Evolutionary conservation across 331 rosid genomes (phyloP).

Genomic region (Rosa hybrid): DNA sequence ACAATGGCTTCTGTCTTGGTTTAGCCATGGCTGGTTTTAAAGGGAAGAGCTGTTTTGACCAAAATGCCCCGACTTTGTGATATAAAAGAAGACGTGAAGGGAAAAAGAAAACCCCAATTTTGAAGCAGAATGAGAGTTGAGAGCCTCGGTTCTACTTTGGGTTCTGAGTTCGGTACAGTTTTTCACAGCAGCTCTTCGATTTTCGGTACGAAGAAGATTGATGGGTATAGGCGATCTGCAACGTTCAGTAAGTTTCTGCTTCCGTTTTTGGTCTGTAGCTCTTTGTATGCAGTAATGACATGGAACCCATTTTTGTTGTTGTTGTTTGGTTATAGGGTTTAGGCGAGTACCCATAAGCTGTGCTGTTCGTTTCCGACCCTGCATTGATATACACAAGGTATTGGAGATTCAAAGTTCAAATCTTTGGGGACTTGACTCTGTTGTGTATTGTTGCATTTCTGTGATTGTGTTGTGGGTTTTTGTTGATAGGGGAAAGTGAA

Average conservation of each 20-base stretch:
- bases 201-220: slow-evolving; percentile 7
- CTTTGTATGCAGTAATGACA: background rate
- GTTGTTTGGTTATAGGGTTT: slow-evolving; percentile 25
- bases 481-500: slow-evolving; percentile 74
- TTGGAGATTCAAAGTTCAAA: background rate
- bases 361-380: slow-evolving; percentile 79
- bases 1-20: background rate
- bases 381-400: slow-evolving; percentile 93
- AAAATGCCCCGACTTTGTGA: background rate
- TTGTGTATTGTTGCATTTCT: background rate
- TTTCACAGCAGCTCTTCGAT: slow-evolving; percentile 9
- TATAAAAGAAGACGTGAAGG: background rate
- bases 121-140: slow-evolving; percentile 27
- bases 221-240: slow-evolving; percentile 13
- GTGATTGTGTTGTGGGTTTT: slow-evolving; percentile 9
- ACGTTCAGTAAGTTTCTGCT: slow-evolving; percentile 32
- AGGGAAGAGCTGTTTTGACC: background rate
- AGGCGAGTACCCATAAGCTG: slow-evolving; percentile 45
- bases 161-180: slow-evolving; percentile 17
- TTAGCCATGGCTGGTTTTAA: background rate
- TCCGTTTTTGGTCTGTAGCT: background rate
- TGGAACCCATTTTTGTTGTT: background rate
- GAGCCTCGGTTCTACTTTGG: slow-evolving; percentile 25
- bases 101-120: background rate
- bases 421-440: background rate